Evolutionary conservation across 208 protist species (phyloP), one percentile per base, ranked within the genome.

Genomic region (Acanthamoeba sp.): DNA sequence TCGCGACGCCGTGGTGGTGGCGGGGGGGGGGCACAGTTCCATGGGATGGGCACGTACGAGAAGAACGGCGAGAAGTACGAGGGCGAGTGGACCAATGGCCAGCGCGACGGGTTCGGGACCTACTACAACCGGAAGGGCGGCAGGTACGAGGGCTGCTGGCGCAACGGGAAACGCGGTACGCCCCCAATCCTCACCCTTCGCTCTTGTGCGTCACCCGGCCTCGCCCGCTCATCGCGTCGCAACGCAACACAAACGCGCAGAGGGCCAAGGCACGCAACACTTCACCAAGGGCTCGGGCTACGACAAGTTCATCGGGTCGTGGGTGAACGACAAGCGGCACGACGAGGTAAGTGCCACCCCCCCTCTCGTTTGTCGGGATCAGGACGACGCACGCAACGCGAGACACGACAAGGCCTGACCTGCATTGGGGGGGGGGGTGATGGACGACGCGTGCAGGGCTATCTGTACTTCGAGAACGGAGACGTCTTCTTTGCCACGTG

Each of bases 381-480:
- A n/a, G n/a, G n/a, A n/a, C n/a, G n/a, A n/a, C n/a, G n/a, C n/a
- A n/a, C n/a, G n/a, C n/a, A n/a, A n/a, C n/a, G n/a, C n/a, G n/a
- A n/a, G n/a, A n/a, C n/a, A n/a, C n/a, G n/a, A n/a, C n/a, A n/a
- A n/a, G n/a, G n/a, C n/a, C n/a, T n/a, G n/a, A n/a, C n/a, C n/a
- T n/a, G n/a, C n/a, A n/a, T n/a, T n/a, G n/a, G n/a, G n/a, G n/a
- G n/a, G n/a, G n/a, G n/a, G n/a, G n/a, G n/a, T n/a, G n/a, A n/a
- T n/a, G 12, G 55, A 62, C 16, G 16, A 62, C 22, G 55, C 55
- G 12, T 62, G 55, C 55, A 62, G n/a, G n/a, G 73, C 27, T 90
- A 90, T 29, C 55, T 90, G 3, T 90, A 90, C 38, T 90, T 90
- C 24, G 82, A 90, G 32, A 90, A 90, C 52, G 82, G 82, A 6